Evolutionary conservation across 2,329 filamentous ascomycete species (phyloP), one percentile per base, ranked within the genome.

Genomic region (Penicillium sumatraense): DNA sequence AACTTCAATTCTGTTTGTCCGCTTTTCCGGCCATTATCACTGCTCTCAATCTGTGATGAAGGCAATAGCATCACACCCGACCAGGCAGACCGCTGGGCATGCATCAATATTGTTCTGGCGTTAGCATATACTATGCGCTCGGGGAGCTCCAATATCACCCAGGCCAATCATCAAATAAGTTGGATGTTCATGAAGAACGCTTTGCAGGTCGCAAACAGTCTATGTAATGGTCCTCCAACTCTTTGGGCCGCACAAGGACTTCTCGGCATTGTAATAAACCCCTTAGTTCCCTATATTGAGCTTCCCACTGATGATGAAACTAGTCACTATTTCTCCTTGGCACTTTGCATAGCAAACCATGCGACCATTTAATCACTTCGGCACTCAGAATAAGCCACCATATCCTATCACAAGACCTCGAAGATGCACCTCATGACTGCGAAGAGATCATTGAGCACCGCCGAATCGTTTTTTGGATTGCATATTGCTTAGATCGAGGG

Each of bases 161-260:
- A 27, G 3, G n/a, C 14, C 3, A 44, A 44, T 26, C n/a, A 27
- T 14, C 40, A 44, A 44, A 16, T 44, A 1, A 44, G 40, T 44
- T 27, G 40, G 40, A 44, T 44, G 40, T 44, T 26, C n/a, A 44
- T 44, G 40, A 44, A 44, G 18, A 44, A 44, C 9, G 40, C 40
- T 9, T 44, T 26, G 21, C 21, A 44, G 9, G 40, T 44, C 14
- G 40, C 16, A 9, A n/a, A 27, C 6, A 11, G 23, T 8, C 27
- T 44, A 26, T 44, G 40, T 7, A 26, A 11, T 44, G 14, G 40
- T 16, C 40, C 40, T 16, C 40, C 21, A 4, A 44, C 40, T 2
- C 40, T 44, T 11, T 44, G 40, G 21, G 40, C 40, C 5, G 40
- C 40, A n/a, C 40, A 44, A 27, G 40, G 23, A 13, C 40, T 44